Conservation (phyloP, 768 basidiomycete genomes). For the Coprinellus aureogranulatus region DNA sequence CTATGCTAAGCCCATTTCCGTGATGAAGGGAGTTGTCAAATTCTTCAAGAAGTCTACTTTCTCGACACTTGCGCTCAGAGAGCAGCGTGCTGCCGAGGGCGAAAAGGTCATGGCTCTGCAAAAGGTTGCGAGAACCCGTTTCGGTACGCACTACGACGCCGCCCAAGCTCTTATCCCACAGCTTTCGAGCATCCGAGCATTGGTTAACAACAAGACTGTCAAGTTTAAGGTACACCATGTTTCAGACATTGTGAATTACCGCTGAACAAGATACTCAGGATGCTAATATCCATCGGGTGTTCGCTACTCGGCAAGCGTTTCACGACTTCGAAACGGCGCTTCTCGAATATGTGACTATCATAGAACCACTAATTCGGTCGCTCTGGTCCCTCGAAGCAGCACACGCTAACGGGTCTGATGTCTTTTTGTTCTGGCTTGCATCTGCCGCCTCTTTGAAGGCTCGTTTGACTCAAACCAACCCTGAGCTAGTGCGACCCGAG, state of each 20-base stretch:
- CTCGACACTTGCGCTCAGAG: neutral
- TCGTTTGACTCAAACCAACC: constrained; percentile 4
- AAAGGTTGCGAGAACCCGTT: neutral
- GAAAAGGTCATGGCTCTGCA: neutral
- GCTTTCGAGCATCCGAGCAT: neutral
- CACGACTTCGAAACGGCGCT: constrained; percentile 13
- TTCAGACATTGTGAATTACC: no score
- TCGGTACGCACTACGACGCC: neutral
- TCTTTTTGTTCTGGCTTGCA: constrained; percentile 24
- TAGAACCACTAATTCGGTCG: constrained; percentile 18
- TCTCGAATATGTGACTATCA: constrained; percentile 16
- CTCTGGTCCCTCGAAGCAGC: constrained; percentile 28
- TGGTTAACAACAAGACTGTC: neutral
- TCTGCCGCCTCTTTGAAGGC: constrained; percentile 16
- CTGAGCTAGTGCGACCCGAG: constrained; percentile 1
- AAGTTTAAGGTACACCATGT: constrained; percentile 12
- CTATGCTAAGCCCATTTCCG: no score
- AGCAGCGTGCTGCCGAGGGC: neutral
- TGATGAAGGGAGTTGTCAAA: neutral
- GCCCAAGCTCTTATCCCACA: neutral
- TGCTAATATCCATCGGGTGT: no score
- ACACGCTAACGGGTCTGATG: constrained; percentile 18
- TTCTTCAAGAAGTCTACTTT: neutral
- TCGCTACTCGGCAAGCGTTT: no score
- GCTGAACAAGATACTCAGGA: no score